Conservation (phyloP, 2,329 filamentous ascomycete species). For the Aspergillus fumigatiaffinis region DNA sequence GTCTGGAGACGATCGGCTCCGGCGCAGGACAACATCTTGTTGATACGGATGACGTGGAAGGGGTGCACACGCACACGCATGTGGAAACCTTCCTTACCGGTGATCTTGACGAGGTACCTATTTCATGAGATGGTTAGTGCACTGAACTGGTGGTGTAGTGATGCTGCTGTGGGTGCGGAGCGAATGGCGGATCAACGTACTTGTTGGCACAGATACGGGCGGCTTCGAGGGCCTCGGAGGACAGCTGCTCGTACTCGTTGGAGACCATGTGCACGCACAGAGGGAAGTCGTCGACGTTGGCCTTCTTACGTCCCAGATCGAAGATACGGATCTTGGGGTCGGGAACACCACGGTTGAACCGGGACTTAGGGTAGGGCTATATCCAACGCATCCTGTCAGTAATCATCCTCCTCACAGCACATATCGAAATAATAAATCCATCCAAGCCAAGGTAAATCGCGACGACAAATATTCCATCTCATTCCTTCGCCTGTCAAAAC, state of each 20-base stretch:
- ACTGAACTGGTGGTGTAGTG: background rate
- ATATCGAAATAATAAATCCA: constrained; percentile 7
- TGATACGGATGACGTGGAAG: constrained; percentile 99
- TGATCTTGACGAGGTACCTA: constrained; percentile 65
- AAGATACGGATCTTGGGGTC: constrained; percentile 88
- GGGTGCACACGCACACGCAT: constrained; percentile 82
- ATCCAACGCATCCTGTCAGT: constrained; percentile 19
- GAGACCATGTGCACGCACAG: constrained; percentile 98
- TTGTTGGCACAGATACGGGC: constrained; percentile 99
- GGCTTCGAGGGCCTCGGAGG: constrained; percentile 98
- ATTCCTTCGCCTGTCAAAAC: background rate
- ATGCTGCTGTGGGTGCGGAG: constrained; percentile 18
- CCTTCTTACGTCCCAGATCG: constrained; percentile 97
- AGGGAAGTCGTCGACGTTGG: constrained; percentile 98
- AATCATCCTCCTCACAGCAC: constrained; percentile 3
- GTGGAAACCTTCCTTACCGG: constrained; percentile 70
- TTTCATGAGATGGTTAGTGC: background rate
- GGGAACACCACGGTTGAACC: constrained; percentile 99
- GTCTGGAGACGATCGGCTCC: constrained; percentile 99
- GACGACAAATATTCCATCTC: background rate
- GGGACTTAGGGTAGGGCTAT: constrained; percentile 97
- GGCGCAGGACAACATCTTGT: constrained; percentile 99
- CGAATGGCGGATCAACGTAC: constrained; percentile 45
- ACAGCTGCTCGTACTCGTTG: constrained; percentile 99
- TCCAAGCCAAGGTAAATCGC: background rate